Base-by-base conservation (phyloP, 176 grass and related monocot genomes). In the Coix lacrymajobi region DNA sequence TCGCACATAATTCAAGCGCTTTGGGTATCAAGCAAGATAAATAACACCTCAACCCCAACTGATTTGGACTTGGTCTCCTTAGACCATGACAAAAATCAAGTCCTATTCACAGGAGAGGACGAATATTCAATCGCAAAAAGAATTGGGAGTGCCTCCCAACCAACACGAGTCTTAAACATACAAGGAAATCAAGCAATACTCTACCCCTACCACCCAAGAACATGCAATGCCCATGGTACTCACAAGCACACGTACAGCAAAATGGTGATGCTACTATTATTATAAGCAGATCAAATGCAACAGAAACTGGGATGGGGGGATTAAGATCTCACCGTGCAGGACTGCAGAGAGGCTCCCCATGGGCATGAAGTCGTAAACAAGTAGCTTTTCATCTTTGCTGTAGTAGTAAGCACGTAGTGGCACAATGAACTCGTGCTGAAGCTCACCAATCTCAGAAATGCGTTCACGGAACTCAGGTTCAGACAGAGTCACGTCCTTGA, bases 361-460 rank as follows among this genome's bases (percentile, higher is more conserved):
- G 82, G 89, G 61, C 84, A 94, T 88, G 79, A 94, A 97, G 84
- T 97, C 94, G 41, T 79, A 97, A 4, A 97, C 89, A 16, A 97
- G 89, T 36, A 97, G 78, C 66, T 94, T 97, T 82, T 97, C 94
- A 65, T 97, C 89, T 68, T 94, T 97, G 89, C 89, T 97, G 81
- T 84, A 97, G 92, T 91, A 97, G 80, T 92, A 97, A 3, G 94
- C 91, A 11, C 77, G 89, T 16, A 97, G 76, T 0, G 94, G 91
- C 82, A 97, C 86, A 37, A 97, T 51, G 81, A 90, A 90, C 67
- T 93, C 88, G 19, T 92, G 79, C 40, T 84, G 81, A 61, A 97
- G 81, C 71, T 91, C 87, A 2, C 87, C 87, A 75, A 97, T 78
- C 56, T 79, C 90, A 1, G 60, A 57, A 11, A 94, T 89, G 31